A percentile compares a stretch with the other conserved stretches of the same genome.
These are phyloP conservation scores for Pelagomonas calceolata DNA, from an alignment of 108 stramenopile genomes.

Conservation along the genomic window DNA sequence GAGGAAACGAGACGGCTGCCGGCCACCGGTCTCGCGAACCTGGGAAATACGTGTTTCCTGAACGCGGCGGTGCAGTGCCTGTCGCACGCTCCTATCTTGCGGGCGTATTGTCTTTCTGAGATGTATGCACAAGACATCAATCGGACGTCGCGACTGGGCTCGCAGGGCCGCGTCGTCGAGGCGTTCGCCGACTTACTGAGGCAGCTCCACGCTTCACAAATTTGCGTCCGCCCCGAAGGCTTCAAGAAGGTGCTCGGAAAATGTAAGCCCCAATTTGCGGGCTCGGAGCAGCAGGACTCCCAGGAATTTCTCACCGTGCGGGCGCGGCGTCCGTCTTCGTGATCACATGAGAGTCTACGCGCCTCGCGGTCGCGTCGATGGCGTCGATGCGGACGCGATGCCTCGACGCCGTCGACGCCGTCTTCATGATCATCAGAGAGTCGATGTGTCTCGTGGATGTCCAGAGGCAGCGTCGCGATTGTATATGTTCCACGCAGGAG, in stretches of 20 bases:
- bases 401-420: too few species aligned
- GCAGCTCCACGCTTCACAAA: slow-evolving; percentile 69
- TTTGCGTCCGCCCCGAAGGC: slow-evolving; percentile 53
- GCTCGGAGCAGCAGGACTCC: slow-evolving; percentile 89
- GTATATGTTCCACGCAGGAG: too few species aligned
- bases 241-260: slow-evolving; percentile 64
- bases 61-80: slow-evolving; percentile 89
- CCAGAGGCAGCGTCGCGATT: too few species aligned
- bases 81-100: slow-evolving; percentile 67
- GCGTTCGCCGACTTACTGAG: slow-evolving; percentile 70
- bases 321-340: too few species aligned
- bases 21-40: slow-evolving; percentile 6
- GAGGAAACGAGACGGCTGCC: too few species aligned
- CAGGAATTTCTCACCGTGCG: slow-evolving; percentile 88
- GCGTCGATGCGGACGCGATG: too few species aligned
- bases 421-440: too few species aligned
- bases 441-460: too few species aligned
- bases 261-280: slow-evolving; percentile 68
- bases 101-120: slow-evolving; percentile 68
- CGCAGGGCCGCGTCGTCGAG: slow-evolving; percentile 79
- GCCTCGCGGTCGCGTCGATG: too few species aligned
- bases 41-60: slow-evolving; percentile 81
- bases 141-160: slow-evolving; percentile 82
- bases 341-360: too few species aligned
- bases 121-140: slow-evolving; percentile 74